These are phyloP conservation scores for Candida qinlingensis DNA, from an alignment of 805 yeast genomes.

Conservation along the genomic window DNA sequence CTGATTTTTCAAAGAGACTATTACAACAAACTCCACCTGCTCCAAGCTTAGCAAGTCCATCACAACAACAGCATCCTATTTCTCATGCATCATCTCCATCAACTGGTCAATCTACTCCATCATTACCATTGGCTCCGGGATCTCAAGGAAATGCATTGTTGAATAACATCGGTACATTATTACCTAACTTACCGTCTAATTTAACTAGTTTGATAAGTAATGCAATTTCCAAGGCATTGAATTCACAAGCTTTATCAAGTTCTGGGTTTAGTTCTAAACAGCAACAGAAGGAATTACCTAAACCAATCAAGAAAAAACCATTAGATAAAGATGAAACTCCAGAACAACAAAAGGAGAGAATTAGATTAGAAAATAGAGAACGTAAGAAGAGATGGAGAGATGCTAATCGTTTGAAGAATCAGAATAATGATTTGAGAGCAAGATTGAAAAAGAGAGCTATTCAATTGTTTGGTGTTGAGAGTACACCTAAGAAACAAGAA, in stretches of 20 bases:
- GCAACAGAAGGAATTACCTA: neutral
- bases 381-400: conserved; percentile 83
- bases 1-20: neutral
- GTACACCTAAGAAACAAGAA: conserved; percentile 45
- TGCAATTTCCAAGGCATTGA: conserved; percentile 23
- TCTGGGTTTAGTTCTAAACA: neutral
- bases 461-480: conserved; percentile 56
- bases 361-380: conserved; percentile 64
- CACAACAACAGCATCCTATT: neutral
- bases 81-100: neutral
- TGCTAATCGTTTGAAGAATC: conserved; percentile 71
- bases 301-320: conserved; percentile 13
- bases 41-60: neutral
- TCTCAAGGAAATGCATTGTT: conserved; percentile 16
- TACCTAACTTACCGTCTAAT: conserved; percentile 22
- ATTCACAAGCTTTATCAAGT: neutral
- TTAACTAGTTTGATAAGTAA: conserved; percentile 18
- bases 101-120: conserved; percentile 5
- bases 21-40: neutral
- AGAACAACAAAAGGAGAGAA: conserved; percentile 43
- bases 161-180: conserved; percentile 18
- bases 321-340: conserved; percentile 23
- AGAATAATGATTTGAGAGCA: conserved; percentile 80
- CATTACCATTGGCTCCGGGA: conserved; percentile 13
- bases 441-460: conserved; percentile 72